Evolutionary conservation across 2,329 filamentous ascomycete species (phyloP).

Genomic region (Cladorrhinum sp.): DNA sequence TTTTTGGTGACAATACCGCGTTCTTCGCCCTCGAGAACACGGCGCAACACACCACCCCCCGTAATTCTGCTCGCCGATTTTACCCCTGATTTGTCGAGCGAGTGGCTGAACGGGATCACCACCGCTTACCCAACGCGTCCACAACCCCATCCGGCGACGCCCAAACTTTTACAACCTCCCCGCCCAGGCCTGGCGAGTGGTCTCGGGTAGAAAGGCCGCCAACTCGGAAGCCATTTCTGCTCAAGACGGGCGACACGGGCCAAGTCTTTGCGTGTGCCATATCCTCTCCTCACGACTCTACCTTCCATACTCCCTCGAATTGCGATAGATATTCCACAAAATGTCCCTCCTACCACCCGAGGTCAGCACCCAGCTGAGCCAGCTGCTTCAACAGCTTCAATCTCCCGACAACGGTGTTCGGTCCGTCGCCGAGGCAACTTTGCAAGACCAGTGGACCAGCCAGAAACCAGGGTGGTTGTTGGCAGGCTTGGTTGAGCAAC

Average conservation of each 20-base stretch:
- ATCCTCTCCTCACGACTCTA: neutral
- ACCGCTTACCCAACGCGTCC: conserved; percentile 1
- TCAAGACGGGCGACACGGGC: neutral
- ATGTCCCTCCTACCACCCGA: conserved; percentile 89
- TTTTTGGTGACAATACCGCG: neutral
- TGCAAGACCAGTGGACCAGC: conserved; percentile 85
- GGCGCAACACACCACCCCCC: neutral
- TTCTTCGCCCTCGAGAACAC: neutral
- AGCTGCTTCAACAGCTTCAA: conserved; percentile 85
- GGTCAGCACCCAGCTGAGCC: conserved; percentile 76
- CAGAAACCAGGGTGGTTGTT: conserved; percentile 80
- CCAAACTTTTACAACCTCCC: conserved; percentile 8
- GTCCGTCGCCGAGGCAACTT: conserved; percentile 81
- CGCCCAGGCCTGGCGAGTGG: conserved; percentile 8
- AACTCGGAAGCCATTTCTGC: conserved; percentile 1
- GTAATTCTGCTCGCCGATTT: neutral
- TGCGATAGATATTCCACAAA: conserved; percentile 14
- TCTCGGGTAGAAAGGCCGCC: conserved; percentile 18
- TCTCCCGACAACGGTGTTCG: conserved; percentile 84
- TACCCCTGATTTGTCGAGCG: conserved; percentile 13
- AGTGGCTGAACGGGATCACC: conserved; percentile 9
- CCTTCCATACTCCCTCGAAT: neutral
- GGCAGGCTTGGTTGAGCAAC: conserved; percentile 92
- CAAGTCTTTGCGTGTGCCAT: neutral
- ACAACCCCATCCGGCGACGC: conserved; percentile 11